Percentiles rank a stretch among this genome's conserved stretches.
phyloP scores from a whole-genome alignment of 1,284 basidiomycete species.

The Apiotrichum brassicae region DNA sequence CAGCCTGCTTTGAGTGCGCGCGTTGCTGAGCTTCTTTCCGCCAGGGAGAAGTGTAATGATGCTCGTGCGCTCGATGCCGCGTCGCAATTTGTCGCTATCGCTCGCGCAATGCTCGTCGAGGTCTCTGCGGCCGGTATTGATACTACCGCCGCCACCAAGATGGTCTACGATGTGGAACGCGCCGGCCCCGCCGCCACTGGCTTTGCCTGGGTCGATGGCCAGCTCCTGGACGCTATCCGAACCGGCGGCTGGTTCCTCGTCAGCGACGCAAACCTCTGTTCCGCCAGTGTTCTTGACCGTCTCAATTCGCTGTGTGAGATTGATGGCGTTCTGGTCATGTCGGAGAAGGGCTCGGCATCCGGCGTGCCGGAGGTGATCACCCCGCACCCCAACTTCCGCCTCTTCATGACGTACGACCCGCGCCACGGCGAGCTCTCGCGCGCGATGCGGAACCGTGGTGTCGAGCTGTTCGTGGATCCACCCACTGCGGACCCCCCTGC shows the following conservation, averaged over 20 bases:
- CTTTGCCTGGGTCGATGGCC: conserved; percentile 96
- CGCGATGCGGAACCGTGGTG: conserved; percentile 96
- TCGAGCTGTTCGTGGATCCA: conserved; percentile 60
- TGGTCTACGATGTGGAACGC: conserved; percentile 18
- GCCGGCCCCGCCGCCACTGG: conserved; percentile 49
- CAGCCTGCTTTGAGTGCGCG: conserved; percentile 14
- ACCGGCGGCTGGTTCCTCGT: conserved; percentile 84
- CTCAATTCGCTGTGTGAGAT: conserved; percentile 94
- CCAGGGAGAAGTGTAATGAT: conserved; percentile 19
- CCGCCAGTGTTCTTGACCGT: conserved; percentile 89
- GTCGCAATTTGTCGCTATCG: conserved; percentile 9
- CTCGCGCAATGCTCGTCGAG: conserved; percentile 14
- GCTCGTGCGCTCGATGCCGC: conserved; percentile 12
- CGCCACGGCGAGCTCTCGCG: conserved; percentile 88
- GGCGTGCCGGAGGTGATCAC: conserved; percentile 61
- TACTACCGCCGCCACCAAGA: conserved; percentile 14
- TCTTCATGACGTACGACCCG: conserved; percentile 93
- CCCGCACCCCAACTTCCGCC: conserved; percentile 82
- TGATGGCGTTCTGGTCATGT: conserved; percentile 72
- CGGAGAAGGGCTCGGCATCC: conserved; percentile 79
- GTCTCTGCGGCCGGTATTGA: conserved; percentile 25
- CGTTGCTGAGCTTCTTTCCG: conserved; percentile 12
- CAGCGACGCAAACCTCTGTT: conserved; percentile 92
- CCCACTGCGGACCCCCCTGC: background rate
- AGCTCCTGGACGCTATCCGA: conserved; percentile 81